Evolutionary conservation across 2,329 filamentous ascomycete species (phyloP), one percentile per base, ranked within the genome.

Genomic region (Sphaceloma murrayae): DNA sequence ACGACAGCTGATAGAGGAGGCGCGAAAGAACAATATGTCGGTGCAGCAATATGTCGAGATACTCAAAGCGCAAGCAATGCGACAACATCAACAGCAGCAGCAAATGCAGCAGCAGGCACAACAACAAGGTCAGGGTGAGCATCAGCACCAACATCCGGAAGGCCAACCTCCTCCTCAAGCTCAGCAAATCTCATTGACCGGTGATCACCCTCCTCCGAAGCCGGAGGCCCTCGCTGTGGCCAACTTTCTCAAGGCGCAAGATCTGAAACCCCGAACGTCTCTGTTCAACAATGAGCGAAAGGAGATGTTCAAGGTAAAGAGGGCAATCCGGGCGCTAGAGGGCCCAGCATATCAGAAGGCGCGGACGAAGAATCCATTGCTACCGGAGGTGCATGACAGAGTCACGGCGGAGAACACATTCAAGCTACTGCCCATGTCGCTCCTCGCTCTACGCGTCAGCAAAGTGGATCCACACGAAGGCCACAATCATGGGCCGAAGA

Each of bases 301-400:
- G 67, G 89, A 98, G 53, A 93, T 98, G 85, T 96, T 98, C 66
- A 83, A 82, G 73, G 91, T 98, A 62, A 96, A 96, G 74, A 85
- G 91, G 61, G 91, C 91, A 30, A 81, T 98, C 50, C 84, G 91
- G 56, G 87, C 85, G 19, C 74, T 98, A 44, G 73, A 94, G 63
- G 91, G 87, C 16, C 83, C 85, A 39, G 87, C 82, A 30, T 98
- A 98, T 67, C 75, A 79, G 55, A 94, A 94, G 69, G 86, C 86
- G 47, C 68, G 82, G 58, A 82, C 82, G 62, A 94, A 94, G 77
- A 91, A 94, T 67, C 77, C 86, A 4, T 76, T 86, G 34, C 79
- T 96, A 3, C 91, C 91, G 24, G 80, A 84, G 58, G 83, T 98
- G 58, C 88, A 76, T 50, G 85, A 95, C 67, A 83, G 85, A 53